Base-by-base conservation (phyloP, 2,329 filamentous ascomycete genomes). In the Endothia cerciana region DNA sequence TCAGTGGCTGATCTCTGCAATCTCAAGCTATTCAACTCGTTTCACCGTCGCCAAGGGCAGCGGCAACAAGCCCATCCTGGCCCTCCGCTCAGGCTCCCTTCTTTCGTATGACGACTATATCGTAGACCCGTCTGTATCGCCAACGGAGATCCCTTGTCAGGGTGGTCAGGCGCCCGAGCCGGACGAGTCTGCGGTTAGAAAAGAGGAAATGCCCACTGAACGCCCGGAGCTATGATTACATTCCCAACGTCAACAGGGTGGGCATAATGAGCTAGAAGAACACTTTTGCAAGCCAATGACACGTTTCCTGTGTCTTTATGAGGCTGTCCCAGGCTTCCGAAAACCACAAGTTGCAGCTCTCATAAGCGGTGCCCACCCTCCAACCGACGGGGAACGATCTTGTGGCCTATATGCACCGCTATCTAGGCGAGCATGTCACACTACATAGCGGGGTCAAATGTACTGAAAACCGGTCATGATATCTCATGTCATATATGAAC, bases 61-160 rank as follows among this genome's bases (percentile, higher is more conserved):
- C 8, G 55, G 33, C 7, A 8, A 22, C 43, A 15, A 22, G 19
- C 45, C 47, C 19, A 19, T 36, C 17, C 17, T 64, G 22, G 15
- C 5, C 13, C 17, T 43, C 4, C 55, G 28, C 38, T 59, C 41
- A n/a, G 45, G 55, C 5, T 64, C 43, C 15, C 62, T 64, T 33
- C 38, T 59, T 33, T 22, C n/a, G 7, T 63, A 58, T 25, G 55
- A 64, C 22, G 62, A 64, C 25, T 51, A 51, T 22, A 40, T 64
- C 15, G 43, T 64, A 1, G 5, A 43, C 13, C 53, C 55, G 17
- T 55, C 30, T 10, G 19, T n/a, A 5, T 49, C 55, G 17, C 62
- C 62, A 28, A 53, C 55, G 19, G 28, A 59, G 13, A 64, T 64
- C 10, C 25, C 62, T 22, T 60, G 55, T 17, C 47, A 60, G 28